Base-by-base conservation (phyloP, 148 eudicot genomes). In the Nepenthes mirabilis region DNA sequence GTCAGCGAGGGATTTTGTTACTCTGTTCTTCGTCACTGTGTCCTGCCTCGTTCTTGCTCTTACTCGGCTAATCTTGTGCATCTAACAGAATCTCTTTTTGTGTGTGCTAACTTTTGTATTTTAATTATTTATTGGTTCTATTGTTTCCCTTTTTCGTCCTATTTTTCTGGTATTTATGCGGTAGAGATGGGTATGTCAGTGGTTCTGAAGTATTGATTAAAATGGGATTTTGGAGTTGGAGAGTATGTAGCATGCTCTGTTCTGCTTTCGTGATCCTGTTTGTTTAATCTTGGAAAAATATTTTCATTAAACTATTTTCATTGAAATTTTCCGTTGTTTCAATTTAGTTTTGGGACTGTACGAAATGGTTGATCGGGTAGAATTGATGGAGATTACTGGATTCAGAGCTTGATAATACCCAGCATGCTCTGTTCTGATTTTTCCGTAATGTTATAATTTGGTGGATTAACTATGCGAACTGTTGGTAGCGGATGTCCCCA, bases 1-100 rank as follows among this genome's bases (percentile, higher is more conserved):
- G 94, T 83, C 86, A 1, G 67, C 80, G 14, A 76, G 97, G 71
- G 97, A 89, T 54, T 83, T 86, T 48, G 90, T 81, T 10, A 70
- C 84, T 0, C 61, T 89, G 37, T 89, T 84, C 49, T 82, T 89
- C 79, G 78, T 86, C 57, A 52, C 75, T 11, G 79, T 82, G 11
- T 74, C 94, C 54, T 86, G 94, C 47, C 62, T 81, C 54, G 90
- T 75, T 43, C 62, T 89, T 61, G 94, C 59, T 59, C 78, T 89
- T 9, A 82, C 79, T 47, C 77, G 97, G 81, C 74, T 81, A 9
- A 77, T 86, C 34, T 57, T 86, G 52, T 86, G 94, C 54, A 67
- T 55, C 34, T 82, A 59, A 54, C 9, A 33, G 35, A 32, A 13
- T 3, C 6, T 5, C 6, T 23, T 12, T n/a, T 52, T 52, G 5